phyloP scores from a whole-genome alignment of 345 rosid genomes.

The Gynandropsis gynandra region DNA sequence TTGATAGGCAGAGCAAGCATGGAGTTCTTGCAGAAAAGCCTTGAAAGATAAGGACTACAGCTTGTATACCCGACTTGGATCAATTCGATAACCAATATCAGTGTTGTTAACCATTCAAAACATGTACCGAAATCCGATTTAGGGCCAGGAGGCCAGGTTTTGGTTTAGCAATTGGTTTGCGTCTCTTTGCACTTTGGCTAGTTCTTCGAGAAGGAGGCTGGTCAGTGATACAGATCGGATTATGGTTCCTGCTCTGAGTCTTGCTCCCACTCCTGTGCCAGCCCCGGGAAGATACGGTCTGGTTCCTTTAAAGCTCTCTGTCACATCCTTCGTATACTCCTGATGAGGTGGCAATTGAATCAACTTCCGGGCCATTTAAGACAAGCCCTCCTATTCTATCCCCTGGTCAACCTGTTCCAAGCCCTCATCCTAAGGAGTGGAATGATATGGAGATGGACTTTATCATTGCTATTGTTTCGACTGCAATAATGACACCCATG shows the following conservation, averaged over 20 bases:
- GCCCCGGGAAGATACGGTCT: slow-evolving; percentile 21
- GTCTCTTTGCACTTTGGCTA: too few relatives aligned
- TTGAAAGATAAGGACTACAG: slow-evolving; percentile 38
- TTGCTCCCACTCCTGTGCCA: slow-evolving; percentile 5
- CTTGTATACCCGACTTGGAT: slow-evolving; percentile 21
- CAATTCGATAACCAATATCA: slow-evolving; percentile 17
- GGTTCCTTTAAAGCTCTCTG: slow-evolving; percentile 22
- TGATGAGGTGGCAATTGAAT: slow-evolving; percentile 7
- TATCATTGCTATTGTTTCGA: slow-evolving; percentile 43
- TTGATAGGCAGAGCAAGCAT: slow-evolving; percentile 53
- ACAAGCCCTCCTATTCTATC: slow-evolving; percentile 21
- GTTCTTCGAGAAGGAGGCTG: slow-evolving; percentile 18
- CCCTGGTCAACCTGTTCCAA: slow-evolving; percentile 18
- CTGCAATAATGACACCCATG: slow-evolving; percentile 47
- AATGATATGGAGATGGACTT: slow-evolving; percentile 22
- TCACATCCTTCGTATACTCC: slow-evolving; percentile 16
- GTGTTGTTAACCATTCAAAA: slow-evolving; percentile 15
- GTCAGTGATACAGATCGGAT: slow-evolving; percentile 3
- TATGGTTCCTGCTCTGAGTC: slow-evolving; percentile 17
- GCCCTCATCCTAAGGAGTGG: slow-evolving; percentile 18
- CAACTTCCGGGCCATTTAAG: slow-evolving; percentile 8
- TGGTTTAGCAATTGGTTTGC: slow-evolving; percentile 29
- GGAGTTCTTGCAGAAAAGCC: too few relatives aligned
- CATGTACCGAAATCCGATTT: slow-evolving; percentile 10
- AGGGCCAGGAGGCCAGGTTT: slow-evolving; percentile 12